Evolutionary conservation across 2,329 filamentous ascomycete genomes (phyloP).

Genomic region (Teratosphaeria destructans): DNA sequence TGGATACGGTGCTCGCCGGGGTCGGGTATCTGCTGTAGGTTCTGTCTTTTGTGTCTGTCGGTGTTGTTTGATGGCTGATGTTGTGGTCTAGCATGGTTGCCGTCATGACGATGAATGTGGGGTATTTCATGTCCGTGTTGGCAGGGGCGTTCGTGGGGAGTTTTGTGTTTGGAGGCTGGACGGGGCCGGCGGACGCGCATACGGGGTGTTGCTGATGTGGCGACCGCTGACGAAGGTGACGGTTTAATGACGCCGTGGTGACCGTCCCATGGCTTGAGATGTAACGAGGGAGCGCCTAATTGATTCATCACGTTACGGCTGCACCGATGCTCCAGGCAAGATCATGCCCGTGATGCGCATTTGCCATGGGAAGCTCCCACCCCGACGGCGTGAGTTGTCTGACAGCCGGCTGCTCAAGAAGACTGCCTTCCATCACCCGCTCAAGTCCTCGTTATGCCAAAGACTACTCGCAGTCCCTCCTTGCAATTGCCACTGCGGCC

Average conservation of each 20-base stretch:
- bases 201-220: not conserved
- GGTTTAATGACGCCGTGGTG: not conserved
- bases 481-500: not conserved
- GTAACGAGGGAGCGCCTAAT: not conserved
- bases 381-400: not conserved
- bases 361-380: not conserved
- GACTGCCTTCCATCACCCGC: not conserved
- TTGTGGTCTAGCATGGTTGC: constrained; percentile 63
- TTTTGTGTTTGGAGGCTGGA: constrained; percentile 19
- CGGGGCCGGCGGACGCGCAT: constrained; percentile 1
- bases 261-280: not conserved
- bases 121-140: constrained; percentile 68
- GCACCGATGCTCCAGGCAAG: not conserved
- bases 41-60: constrained; percentile 14
- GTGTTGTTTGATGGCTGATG: constrained; percentile 4
- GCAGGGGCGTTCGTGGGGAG: constrained; percentile 65
- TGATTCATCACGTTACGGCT: not conserved
- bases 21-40: constrained; percentile 74
- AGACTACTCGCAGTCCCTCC: not conserved
- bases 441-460: not conserved
- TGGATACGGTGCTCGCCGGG: constrained; percentile 60
- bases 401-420: not conserved
- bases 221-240: not conserved
- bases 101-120: constrained; percentile 79
- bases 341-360: not conserved